Evolutionary conservation across 2,329 filamentous ascomycete genomes (phyloP).

Genomic region (Cladosporium cucumerinum): DNA sequence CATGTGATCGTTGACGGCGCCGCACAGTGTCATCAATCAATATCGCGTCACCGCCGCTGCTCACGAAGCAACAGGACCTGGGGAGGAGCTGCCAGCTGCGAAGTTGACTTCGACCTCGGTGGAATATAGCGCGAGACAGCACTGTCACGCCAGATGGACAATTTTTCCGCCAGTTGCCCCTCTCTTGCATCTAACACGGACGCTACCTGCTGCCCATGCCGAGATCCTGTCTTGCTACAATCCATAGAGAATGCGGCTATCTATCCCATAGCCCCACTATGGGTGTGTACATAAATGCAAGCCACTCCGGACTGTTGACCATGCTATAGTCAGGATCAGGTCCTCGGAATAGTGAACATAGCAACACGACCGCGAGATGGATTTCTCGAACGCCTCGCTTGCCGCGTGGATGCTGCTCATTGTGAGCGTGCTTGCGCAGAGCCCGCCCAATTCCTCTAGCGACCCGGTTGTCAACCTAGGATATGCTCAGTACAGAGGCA

Average conservation of each 20-base stretch:
- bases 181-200: not conserved
- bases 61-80: no score
- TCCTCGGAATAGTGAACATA: not conserved
- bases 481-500: conserved; percentile 14
- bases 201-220: not conserved
- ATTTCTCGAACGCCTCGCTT: not conserved
- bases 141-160: not conserved
- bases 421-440: not conserved
- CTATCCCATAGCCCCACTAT: not conserved
- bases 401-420: not conserved
- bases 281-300: not conserved
- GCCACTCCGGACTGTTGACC: not conserved
- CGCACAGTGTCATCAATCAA: no score
- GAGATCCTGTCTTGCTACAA: not conserved
- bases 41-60: no score
- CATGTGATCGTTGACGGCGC: no score
- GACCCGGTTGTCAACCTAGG: conserved; percentile 7
- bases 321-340: not conserved
- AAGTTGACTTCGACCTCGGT: no score
- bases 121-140: not conserved
- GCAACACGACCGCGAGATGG: not conserved
- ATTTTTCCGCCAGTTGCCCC: not conserved
- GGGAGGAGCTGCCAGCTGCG: no score
- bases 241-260: not conserved
- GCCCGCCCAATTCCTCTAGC: conserved; percentile 3